These are phyloP conservation scores for Centrapalus pauciflorus DNA, from an alignment of 129 eudicot genomes.

Conservation along the genomic window DNA sequence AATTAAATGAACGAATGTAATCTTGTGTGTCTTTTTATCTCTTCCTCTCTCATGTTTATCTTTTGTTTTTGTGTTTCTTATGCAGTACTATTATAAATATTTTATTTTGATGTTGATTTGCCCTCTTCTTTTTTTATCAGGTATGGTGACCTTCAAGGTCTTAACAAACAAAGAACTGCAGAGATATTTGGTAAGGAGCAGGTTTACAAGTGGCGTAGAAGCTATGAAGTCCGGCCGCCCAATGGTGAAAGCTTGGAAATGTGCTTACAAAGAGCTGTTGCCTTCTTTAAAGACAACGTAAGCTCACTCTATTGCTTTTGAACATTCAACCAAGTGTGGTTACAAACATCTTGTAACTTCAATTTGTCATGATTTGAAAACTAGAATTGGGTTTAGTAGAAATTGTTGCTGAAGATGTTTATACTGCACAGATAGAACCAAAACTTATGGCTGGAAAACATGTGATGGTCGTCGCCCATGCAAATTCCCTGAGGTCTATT, in stretches of 20 bases:
- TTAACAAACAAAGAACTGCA: conserved; percentile 81
- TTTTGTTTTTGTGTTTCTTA: neutral
- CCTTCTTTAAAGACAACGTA: conserved; percentile 73
- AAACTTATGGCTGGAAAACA: conserved; percentile 61
- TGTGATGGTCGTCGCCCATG: conserved; percentile 93
- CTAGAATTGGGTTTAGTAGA: neutral
- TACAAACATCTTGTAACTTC: neutral
- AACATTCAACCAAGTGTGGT: neutral
- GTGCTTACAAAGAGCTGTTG: conserved; percentile 80
- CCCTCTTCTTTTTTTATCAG: conserved; percentile 22
- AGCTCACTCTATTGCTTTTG: neutral
- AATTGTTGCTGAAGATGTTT: neutral
- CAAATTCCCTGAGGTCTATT: conserved; percentile 81
- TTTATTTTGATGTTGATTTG: neutral
- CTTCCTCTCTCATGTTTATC: neutral
- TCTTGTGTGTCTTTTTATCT: neutral
- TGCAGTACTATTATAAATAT: neutral
- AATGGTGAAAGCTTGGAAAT: conserved; percentile 93
- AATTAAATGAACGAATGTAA: conserved; percentile 85
- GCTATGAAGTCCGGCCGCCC: conserved; percentile 74
- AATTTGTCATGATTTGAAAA: neutral
- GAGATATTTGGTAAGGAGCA: conserved; percentile 75
- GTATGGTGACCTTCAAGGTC: conserved; percentile 86
- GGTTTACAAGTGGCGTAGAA: conserved; percentile 83
- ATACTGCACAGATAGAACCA: conserved; percentile 63